Evolutionary conservation across 2,329 filamentous ascomycete genomes (phyloP).

Genomic region (Phaeophleospora eucalypticola): DNA sequence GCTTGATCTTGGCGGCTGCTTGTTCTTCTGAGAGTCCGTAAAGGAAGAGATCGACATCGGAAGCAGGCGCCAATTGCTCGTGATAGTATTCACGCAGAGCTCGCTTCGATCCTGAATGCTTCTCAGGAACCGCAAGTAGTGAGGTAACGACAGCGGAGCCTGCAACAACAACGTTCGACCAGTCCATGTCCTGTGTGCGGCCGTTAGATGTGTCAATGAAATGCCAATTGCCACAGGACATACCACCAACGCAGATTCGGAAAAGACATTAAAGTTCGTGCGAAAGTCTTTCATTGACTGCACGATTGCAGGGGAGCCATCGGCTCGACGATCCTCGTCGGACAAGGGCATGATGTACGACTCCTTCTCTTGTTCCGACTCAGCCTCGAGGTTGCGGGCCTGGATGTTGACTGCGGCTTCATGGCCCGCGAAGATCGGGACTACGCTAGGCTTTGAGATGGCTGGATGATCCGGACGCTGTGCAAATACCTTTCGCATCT

Average conservation of each 20-base stretch:
- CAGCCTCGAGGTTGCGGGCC: conserved; percentile 55
- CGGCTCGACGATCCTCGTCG: conserved; percentile 56
- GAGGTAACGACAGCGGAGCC: conserved; percentile 78
- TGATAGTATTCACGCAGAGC: conserved; percentile 64
- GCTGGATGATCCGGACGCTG: conserved; percentile 60
- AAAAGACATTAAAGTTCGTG: conserved; percentile 76
- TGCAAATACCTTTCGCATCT: conserved; percentile 63
- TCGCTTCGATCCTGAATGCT: conserved; percentile 38
- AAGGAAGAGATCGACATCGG: conserved; percentile 81
- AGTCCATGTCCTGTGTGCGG: conserved; percentile 59
- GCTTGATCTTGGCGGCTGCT: conserved; percentile 76
- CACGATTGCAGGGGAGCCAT: conserved; percentile 66
- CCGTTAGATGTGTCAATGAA: neutral
- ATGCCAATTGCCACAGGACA: neutral
- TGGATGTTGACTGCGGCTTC: conserved; percentile 58
- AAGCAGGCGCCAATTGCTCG: conserved; percentile 73
- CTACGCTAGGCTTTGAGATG: conserved; percentile 58
- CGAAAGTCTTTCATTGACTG: conserved; percentile 65
- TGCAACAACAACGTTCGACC: conserved; percentile 76
- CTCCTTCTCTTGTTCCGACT: conserved; percentile 58
- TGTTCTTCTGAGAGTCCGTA: conserved; percentile 74
- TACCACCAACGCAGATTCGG: conserved; percentile 64
- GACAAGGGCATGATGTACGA: conserved; percentile 67
- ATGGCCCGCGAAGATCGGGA: conserved; percentile 58
- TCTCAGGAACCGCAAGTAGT: conserved; percentile 61